Base-by-base conservation (phyloP, 768 basidiomycete species). In the Rickenella mellea region DNA sequence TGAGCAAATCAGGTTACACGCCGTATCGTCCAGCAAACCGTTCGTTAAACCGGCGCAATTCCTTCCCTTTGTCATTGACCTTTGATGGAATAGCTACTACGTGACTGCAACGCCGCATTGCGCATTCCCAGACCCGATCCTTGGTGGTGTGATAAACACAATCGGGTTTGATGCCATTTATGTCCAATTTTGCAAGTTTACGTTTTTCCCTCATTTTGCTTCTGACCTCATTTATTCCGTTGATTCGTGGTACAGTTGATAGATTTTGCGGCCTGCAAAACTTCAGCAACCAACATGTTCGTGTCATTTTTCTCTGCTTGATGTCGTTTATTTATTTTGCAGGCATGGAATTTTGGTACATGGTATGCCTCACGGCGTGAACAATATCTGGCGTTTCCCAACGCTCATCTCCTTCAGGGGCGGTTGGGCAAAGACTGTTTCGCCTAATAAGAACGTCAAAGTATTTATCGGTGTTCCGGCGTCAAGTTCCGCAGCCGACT, bases 81-180 rank as follows among this genome's bases (percentile, higher is more conserved):
- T 30, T 40, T 33, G 43, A 7, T 38, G 39, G 6, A 9, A 11
- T 44, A 78, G 76, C 51, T 84, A 78, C 61, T 82, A 78, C 51
- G 59, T 83, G 39, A 79, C 79, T 42, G 79, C 70, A 30, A 76
- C 77, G 10, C 76, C 74, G 21, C 80, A 71, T 56, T 85, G 83
- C 51, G 76, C 79, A 4, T 86, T 71, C 62, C 81, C 83, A 3
- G 83, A 85, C 53, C 70, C 68, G 6, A 68, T 71, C 35, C 60
- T 85, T 6, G 71, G 77, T 8, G 64, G 65, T 7, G 76, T 80
- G 17, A 62, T 85, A 42, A 74, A 82, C 51, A 51, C 66, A 1
- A 81, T 74, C 9, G 67, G 56, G 4, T 86, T 85, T 48, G 83
- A 86, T 59, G 80, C 80, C 1, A 62, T 86, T 45, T 84, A 82